Conservation (phyloP, 768 basidiomycete genomes). For the Collybia nuda region DNA sequence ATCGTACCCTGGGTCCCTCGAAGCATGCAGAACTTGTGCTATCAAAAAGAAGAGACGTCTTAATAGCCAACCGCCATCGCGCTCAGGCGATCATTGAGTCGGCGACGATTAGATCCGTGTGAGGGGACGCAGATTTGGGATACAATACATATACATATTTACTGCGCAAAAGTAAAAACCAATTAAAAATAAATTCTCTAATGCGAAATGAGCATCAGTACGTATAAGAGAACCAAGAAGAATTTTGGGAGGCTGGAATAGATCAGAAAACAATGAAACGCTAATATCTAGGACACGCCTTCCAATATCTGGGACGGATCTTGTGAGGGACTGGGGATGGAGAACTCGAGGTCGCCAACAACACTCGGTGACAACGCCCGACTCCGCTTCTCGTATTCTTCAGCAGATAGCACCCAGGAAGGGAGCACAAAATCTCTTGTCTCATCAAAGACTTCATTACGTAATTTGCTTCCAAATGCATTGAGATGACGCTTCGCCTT, state of each 20-base stretch:
- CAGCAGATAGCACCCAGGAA: constrained; percentile 38
- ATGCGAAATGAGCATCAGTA: not conserved
- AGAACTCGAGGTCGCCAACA: too few relatives aligned
- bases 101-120: constrained; percentile 5
- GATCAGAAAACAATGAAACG: not conserved
- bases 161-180: not conserved
- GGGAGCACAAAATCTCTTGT: constrained; percentile 58
- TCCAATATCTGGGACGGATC: too few relatives aligned
- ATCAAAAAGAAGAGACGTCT: constrained; percentile 40
- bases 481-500: constrained; percentile 52
- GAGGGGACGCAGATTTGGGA: constrained; percentile 5
- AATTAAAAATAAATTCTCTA: constrained; percentile 1
- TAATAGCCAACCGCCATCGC: constrained; percentile 33
- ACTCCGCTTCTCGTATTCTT: constrained; percentile 12
- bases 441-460: constrained; percentile 40
- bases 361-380: not conserved
- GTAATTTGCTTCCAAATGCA: constrained; percentile 64
- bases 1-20: constrained; percentile 35
- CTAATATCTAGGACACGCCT: not conserved
- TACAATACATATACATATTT: constrained; percentile 7
- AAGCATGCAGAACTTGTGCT: constrained; percentile 43
- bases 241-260: not conserved
- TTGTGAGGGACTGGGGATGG: too few relatives aligned
- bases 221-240: constrained; percentile 1
- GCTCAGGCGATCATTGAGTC: constrained; percentile 38